Conservation (phyloP, 768 basidiomycete species). For the Butyriboletus loyo region DNA sequence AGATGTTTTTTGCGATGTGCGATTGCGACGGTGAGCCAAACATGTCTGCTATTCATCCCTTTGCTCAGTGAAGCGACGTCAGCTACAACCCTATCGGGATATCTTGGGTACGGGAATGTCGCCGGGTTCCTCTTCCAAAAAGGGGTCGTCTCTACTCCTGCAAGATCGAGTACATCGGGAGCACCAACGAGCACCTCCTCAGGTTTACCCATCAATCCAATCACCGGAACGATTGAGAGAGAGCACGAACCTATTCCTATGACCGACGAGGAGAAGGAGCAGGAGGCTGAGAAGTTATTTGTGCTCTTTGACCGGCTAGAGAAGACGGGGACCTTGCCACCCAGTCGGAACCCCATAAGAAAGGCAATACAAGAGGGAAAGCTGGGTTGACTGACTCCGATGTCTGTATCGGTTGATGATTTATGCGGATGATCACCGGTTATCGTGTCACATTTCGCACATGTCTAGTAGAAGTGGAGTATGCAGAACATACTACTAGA, state of each 20-base stretch:
- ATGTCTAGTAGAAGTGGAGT: not conserved
- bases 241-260: constrained; percentile 51
- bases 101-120: constrained; percentile 93
- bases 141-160: constrained; percentile 68
- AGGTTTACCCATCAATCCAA: constrained; percentile 68
- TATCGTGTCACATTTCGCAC: not conserved
- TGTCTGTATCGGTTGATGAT: not conserved
- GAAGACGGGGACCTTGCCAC: constrained; percentile 63
- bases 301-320: constrained; percentile 89
- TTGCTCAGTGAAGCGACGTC: not conserved
- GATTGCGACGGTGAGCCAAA: constrained; percentile 61
- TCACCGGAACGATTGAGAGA: constrained; percentile 68
- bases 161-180: constrained; percentile 30
- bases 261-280: constrained; percentile 95
- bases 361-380: constrained; percentile 51
- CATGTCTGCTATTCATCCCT: not conserved
- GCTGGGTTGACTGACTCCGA: not conserved
- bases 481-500: not conserved
- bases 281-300: constrained; percentile 89
- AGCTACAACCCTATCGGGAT: constrained; percentile 71
- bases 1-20: constrained; percentile 82
- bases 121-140: constrained; percentile 94
- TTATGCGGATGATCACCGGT: not conserved
- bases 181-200: constrained; percentile 33
- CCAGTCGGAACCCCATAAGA: constrained; percentile 68